A percentile compares a stretch with the other conserved stretches of the same genome.
Conservation (phyloP, 441 rosid species). For the Adansonia grandidieri region DNA sequence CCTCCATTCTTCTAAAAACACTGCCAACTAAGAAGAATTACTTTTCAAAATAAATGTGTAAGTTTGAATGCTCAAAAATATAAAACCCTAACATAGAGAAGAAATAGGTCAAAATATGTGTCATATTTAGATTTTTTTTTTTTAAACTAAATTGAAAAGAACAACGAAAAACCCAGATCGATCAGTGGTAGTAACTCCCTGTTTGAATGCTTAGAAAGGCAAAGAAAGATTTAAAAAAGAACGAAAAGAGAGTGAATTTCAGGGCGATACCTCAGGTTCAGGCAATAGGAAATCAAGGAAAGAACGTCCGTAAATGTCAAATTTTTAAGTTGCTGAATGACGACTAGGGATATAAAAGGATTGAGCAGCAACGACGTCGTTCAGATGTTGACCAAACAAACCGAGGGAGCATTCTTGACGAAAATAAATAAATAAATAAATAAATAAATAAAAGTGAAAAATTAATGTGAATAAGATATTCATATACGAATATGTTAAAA, state of each 20-base stretch:
- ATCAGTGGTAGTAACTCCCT: not conserved
- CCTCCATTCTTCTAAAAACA: conserved; percentile 61
- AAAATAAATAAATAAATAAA: too few relatives aligned
- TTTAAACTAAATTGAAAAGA: not conserved
- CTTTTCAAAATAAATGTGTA: not conserved
- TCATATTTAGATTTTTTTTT: not conserved
- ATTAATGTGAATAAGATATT: too few relatives aligned
- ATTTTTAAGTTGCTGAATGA: not conserved
- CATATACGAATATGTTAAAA: too few relatives aligned
- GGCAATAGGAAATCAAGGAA: not conserved
- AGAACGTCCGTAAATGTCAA: not conserved
- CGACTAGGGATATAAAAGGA: not conserved
- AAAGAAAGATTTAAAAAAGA: not conserved
- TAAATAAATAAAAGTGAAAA: too few relatives aligned
- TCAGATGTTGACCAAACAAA: not conserved
- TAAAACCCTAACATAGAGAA: not conserved
- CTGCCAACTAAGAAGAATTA: conserved; percentile 8
- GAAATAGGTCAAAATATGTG: not conserved
- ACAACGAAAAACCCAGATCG: not conserved
- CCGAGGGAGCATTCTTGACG: too few relatives aligned
- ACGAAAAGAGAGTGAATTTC: not conserved
- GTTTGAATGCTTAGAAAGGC: not conserved
- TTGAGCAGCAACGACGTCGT: conserved; percentile 7
- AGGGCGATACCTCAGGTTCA: not conserved
- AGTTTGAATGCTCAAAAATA: not conserved